These are phyloP conservation scores for Populus simonii DNA, from an alignment of 345 rosid species.

Conservation along the genomic window DNA sequence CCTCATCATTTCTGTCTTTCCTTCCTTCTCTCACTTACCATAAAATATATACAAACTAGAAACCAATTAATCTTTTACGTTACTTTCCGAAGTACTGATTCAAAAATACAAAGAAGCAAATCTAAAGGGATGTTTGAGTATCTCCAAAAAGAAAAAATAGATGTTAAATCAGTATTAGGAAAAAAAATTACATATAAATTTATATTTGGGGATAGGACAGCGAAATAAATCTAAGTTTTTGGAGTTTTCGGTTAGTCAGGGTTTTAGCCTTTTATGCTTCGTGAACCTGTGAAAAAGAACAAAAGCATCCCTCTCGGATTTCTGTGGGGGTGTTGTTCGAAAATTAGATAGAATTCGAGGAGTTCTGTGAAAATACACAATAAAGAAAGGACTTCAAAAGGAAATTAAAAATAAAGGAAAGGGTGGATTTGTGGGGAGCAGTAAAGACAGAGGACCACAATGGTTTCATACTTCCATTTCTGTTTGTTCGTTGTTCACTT, in stretches of 20 bases:
- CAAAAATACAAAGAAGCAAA: background rate
- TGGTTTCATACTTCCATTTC: background rate
- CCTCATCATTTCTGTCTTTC: constrained; percentile 16
- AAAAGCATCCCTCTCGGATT: background rate
- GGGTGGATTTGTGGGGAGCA: background rate
- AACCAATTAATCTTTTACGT: background rate
- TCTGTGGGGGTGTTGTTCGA: background rate
- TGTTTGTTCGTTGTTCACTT: background rate
- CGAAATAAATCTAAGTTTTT: background rate
- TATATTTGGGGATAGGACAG: background rate
- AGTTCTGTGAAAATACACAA: background rate
- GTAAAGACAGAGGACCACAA: no score
- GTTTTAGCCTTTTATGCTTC: background rate
- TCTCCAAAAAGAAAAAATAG: background rate
- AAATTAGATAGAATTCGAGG: background rate
- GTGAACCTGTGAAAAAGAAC: no score
- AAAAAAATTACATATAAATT: no score
- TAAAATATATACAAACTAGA: background rate
- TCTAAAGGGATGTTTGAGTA: background rate
- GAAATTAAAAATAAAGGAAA: background rate
- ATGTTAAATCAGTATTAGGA: background rate
- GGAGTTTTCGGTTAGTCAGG: background rate
- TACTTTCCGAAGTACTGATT: background rate
- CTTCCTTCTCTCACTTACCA: constrained; percentile 1
- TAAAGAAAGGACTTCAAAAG: background rate